Conservation (phyloP, 2,329 filamentous ascomycete genomes). For the Arthroderma sp. region DNA sequence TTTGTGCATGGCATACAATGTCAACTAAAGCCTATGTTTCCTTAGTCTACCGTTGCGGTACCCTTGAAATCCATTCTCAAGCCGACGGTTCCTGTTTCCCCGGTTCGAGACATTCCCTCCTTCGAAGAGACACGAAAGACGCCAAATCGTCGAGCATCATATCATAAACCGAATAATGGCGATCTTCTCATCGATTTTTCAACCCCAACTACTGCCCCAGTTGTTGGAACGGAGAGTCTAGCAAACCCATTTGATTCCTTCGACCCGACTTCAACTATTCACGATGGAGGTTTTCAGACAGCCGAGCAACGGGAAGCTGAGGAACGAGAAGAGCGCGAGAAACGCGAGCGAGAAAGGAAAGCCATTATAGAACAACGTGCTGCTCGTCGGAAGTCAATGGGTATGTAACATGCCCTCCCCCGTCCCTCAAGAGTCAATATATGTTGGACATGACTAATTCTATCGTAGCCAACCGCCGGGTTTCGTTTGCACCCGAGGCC, state of each 20-base stretch:
- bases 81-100: conserved; percentile 53
- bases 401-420: conserved; percentile 21
- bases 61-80: conserved; percentile 63
- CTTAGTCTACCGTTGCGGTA: conserved; percentile 28
- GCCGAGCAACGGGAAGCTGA: conserved; percentile 56
- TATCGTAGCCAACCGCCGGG: conserved; percentile 60
- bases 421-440: background rate
- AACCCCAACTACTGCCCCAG: conserved; percentile 22
- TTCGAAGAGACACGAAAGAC: conserved; percentile 38
- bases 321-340: conserved; percentile 42
- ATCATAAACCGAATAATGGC: conserved; percentile 8
- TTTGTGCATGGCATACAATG: background rate
- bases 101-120: conserved; percentile 53
- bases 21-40: background rate
- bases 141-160: conserved; percentile 17
- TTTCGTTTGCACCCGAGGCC: conserved; percentile 94
- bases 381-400: conserved; percentile 80
- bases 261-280: conserved; percentile 26
- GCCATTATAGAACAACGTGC: conserved; percentile 61
- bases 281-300: conserved; percentile 51
- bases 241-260: conserved; percentile 37
- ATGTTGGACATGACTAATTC: background rate
- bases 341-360: conserved; percentile 42
- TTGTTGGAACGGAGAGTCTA: conserved; percentile 27
- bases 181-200: conserved; percentile 32